phyloP scores from a whole-genome alignment of 768 basidiomycete genomes.

The Termitomyces sp. region DNA sequence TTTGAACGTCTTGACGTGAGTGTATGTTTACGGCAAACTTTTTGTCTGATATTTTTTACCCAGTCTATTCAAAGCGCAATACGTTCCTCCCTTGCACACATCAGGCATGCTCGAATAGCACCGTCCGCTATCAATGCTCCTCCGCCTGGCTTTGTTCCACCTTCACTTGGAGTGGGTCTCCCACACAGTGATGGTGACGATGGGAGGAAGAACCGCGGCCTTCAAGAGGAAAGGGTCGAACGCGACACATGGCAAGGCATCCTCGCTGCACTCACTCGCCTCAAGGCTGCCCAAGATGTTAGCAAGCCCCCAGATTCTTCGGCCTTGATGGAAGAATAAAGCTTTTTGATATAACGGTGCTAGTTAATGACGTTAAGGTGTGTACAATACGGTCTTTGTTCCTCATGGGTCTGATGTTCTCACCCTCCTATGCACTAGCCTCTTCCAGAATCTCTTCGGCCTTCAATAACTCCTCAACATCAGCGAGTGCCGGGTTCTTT shows the following conservation, averaged over 20 bases:
- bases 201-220: constrained; percentile 43
- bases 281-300: constrained; percentile 41
- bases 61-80: constrained; percentile 74
- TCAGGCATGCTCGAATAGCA: constrained; percentile 75
- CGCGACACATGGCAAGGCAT: constrained; percentile 76
- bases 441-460: constrained; percentile 56
- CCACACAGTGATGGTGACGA: constrained; percentile 36
- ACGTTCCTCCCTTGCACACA: constrained; percentile 75
- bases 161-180: constrained; percentile 73
- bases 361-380: constrained; percentile 4
- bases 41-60: not conserved
- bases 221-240: constrained; percentile 75
- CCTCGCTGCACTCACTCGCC: constrained; percentile 56
- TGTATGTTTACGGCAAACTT: constrained; percentile 1
- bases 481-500: constrained; percentile 32
- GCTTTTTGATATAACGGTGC: not conserved
- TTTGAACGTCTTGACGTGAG: constrained; percentile 76
- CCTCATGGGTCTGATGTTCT: constrained; percentile 4
- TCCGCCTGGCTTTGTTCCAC: constrained; percentile 64
- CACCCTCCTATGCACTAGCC: constrained; percentile 34
- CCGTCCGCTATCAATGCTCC: constrained; percentile 87
- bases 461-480: constrained; percentile 40
- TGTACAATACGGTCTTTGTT: not conserved
- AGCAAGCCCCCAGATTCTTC: constrained; percentile 13
- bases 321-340: constrained; percentile 19